Conservation (phyloP, 345 rosid species). For the Melaleuca quinquenervia region DNA sequence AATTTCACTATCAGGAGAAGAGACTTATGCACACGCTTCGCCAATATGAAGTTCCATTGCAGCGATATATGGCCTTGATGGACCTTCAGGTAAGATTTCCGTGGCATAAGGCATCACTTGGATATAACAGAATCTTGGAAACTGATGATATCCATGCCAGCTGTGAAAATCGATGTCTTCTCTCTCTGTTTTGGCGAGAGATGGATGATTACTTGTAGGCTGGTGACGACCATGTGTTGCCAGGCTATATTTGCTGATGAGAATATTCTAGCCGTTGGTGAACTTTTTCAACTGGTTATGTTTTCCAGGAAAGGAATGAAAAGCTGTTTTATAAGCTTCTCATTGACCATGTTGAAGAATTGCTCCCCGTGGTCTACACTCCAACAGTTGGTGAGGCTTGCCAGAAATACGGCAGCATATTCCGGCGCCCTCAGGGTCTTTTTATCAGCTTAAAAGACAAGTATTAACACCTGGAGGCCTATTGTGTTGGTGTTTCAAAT, state of each 20-base stretch:
- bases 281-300: background rate
- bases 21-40: slow-evolving; percentile 72
- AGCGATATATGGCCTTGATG: slow-evolving; percentile 86
- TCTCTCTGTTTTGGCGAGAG: background rate
- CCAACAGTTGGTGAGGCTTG: slow-evolving; percentile 98
- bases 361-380: slow-evolving; percentile 88
- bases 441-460: slow-evolving; percentile 94
- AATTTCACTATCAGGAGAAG: slow-evolving; percentile 41
- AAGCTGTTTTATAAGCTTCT: slow-evolving; percentile 88
- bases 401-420: slow-evolving; percentile 93
- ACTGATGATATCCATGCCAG: background rate
- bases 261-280: background rate
- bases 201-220: background rate
- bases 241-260: background rate
- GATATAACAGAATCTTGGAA: background rate
- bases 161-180: background rate
- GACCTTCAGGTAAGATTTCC: slow-evolving; percentile 68
- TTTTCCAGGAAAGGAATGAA: slow-evolving; percentile 79
- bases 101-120: background rate
- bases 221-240: background rate
- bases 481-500: background rate
- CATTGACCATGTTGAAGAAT: slow-evolving; percentile 84
- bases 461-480: slow-evolving; percentile 13
- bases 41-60: slow-evolving; percentile 73
- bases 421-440: slow-evolving; percentile 87